Evolutionary conservation across 768 basidiomycete species (phyloP), one percentile per base, ranked within the genome.

Genomic region (Tylopilus vinaceipallidus): DNA sequence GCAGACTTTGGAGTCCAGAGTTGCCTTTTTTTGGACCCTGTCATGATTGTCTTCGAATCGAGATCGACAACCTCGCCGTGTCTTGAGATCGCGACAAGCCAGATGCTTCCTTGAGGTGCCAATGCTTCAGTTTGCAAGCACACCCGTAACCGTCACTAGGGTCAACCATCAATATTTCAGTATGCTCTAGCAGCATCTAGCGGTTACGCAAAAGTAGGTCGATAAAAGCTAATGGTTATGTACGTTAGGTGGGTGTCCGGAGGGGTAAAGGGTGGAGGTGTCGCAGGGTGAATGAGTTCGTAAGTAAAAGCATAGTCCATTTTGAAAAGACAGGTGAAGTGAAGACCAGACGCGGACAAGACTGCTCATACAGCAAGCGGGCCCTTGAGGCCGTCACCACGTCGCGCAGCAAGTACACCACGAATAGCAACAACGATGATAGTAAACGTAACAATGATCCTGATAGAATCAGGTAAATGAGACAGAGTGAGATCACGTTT

Each of bases 381-480:
- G 14, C 85, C 87, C 12, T 73, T 73, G 52, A 78, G 73, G 4
- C 88, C 87, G 51, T 86, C 86, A 13, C 90, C 90, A 19, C 81
- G 75, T 16, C 79, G 76, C 9, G 81, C 74, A 19, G 81, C 74
- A 30, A 71, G 45, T 34, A 89, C 75, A 17, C 80, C 87, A 16
- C 85, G 82, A 22, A 82, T 55, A 49, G 88, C 66, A 47, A 84
- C 78, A 16, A 80, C 60, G 40, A 86, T 53, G 38, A 90, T 67
- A 0, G 80, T 70, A 47, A 88, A 69, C 1, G 86, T 87, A 16
- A 83, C 69, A 34, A 90, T 50, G 22, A 86, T 72, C 82, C 88
- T 90, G 56, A 13, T 3, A 8, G 5, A 34, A 37, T 20, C 37
- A 38, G 43, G 43, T 46, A 32, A 33, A 30, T 36, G 16, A 43